phyloP scores from a whole-genome alignment of 2,329 filamentous ascomycete species.

The Talaromyces marneffei region DNA sequence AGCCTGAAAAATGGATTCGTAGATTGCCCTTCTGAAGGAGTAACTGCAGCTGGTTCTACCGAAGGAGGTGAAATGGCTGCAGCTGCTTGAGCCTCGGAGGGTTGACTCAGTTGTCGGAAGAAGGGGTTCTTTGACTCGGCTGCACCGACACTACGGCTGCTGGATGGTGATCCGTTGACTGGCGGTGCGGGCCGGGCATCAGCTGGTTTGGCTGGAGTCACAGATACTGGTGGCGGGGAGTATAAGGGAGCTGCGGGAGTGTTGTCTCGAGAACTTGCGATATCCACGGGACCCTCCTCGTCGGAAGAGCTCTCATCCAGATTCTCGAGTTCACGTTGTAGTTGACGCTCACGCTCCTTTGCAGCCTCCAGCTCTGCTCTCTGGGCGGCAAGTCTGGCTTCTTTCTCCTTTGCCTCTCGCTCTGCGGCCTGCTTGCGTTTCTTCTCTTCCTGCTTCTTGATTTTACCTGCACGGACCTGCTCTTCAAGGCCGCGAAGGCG shows the following conservation, averaged over 20 bases:
- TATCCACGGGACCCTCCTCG: constrained; percentile 69
- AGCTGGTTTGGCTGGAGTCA: constrained; percentile 18
- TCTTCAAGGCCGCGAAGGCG: constrained; percentile 87
- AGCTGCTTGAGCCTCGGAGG: constrained; percentile 47
- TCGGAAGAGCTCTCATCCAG: constrained; percentile 65
- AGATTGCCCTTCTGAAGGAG: constrained; percentile 53
- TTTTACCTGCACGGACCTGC: constrained; percentile 85
- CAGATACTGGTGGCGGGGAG: constrained; percentile 23
- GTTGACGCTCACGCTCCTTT: constrained; percentile 79
- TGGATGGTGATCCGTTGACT: constrained; percentile 39
- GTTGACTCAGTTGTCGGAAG: constrained; percentile 78
- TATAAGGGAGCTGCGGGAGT: constrained; percentile 43
- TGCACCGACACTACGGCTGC: constrained; percentile 52
- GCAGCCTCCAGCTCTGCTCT: constrained; percentile 89
- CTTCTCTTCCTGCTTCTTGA: constrained; percentile 96
- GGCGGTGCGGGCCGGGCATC: constrained; percentile 16
- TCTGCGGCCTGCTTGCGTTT: constrained; percentile 81
- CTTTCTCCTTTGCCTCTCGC: constrained; percentile 81
- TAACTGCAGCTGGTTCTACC: constrained; percentile 36
- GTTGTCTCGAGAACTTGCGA: constrained; percentile 54
- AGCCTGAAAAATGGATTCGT: constrained; percentile 96
- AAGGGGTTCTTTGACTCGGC: constrained; percentile 91
- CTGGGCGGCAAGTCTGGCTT: constrained; percentile 74
- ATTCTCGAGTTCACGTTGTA: constrained; percentile 80
- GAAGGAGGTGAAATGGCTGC: constrained; percentile 41